These are phyloP conservation scores for Calocybe gangraenosa DNA, from an alignment of 768 basidiomycete genomes.

Conservation along the genomic window DNA sequence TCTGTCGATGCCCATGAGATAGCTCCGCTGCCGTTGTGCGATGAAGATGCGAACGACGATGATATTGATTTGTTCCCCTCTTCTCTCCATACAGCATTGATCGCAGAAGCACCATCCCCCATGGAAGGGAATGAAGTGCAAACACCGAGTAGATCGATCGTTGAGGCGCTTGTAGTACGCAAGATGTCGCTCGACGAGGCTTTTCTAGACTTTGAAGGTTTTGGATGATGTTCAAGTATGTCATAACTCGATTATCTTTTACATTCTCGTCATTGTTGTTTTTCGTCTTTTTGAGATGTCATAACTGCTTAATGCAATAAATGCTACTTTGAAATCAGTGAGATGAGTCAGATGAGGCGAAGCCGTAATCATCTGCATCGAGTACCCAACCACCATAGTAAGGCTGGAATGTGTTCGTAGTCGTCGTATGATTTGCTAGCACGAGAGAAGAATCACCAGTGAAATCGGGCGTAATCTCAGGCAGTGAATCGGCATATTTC, in stretches of 20 bases:
- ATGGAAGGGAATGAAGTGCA: slow-evolving; percentile 16
- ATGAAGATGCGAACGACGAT: slow-evolving; percentile 15
- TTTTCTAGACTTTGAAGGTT: slow-evolving; percentile 72
- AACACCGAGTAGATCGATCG: slow-evolving; percentile 58
- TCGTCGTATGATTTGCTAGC: slow-evolving; percentile 11
- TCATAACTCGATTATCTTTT: too few species aligned
- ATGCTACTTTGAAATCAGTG: too few species aligned
- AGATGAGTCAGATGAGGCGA: too few species aligned
- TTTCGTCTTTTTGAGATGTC: too few species aligned
- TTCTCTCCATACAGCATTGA: slow-evolving; percentile 19
- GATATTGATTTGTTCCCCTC: slow-evolving; percentile 37
- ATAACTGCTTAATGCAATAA: too few species aligned
- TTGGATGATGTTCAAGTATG: too few species aligned
- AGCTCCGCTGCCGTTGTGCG: too few species aligned
- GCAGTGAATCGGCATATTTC: slow-evolving; percentile 15
- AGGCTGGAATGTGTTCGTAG: slow-evolving; percentile 12
- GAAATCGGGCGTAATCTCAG: slow-evolving; percentile 10
- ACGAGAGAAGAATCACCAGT: slow-evolving; percentile 6
- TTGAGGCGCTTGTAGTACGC: slow-evolving; percentile 76
- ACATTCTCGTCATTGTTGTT: too few species aligned
- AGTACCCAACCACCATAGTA: slow-evolving; percentile 17
- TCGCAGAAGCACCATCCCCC: too few species aligned
- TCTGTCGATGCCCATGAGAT: slow-evolving; percentile 7
- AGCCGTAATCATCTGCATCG: slow-evolving; percentile 17
- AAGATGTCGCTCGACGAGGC: slow-evolving; percentile 75